Base-by-base conservation (phyloP, 345 rosid species). In the Populus euphratica region DNA sequence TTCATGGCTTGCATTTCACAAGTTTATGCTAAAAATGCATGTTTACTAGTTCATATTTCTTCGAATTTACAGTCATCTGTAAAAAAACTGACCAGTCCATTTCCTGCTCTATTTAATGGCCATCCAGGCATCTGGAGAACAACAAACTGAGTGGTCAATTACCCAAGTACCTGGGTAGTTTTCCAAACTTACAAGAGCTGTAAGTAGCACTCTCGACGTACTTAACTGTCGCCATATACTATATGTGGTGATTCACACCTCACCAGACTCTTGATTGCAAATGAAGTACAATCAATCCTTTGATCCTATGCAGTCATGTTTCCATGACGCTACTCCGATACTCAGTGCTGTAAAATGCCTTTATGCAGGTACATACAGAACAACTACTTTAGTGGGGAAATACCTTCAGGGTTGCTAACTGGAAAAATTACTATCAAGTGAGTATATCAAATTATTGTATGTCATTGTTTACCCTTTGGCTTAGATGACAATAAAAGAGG, bases 71-170 rank as follows among this genome's bases (percentile, higher is more conserved):
- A 7, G 68, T 54, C 69, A 21, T 17, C 31, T 29, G 17, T 50
- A 68, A 31, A 33, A 75, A 31, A 47, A 59, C 35, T 69, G 43
- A 65, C 77, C 64, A 23, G 54, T 75, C 77, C 83, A 70, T 83
- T 61, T 47, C 65, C 76, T 68, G 20, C 25, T 68, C 43, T 77
- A 49, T 73, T 75, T 71, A 39, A 62, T 69, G 69, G 50, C 68
- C 36, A 68, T 78, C 87, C 88, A 96, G 99, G 86, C 99, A 96
- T 86, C 82, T 96, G 69, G 99, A 92, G 88, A 94, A 90, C 87
- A 96, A 96, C 81, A 77, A 86, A 71, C 85, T 94, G 72, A 87
- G 73, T 7, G 99, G 97, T 71, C 83, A 87, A n/a, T 84, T 96
- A 75, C 98, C 99, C 70, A 75, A 90, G 68, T 91, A 81, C 86